Percentiles rank a stretch among this genome's conserved stretches.
These are phyloP conservation scores for Tulasnella sp. DNA, from an alignment of 768 basidiomycete genomes.

Conservation along the genomic window DNA sequence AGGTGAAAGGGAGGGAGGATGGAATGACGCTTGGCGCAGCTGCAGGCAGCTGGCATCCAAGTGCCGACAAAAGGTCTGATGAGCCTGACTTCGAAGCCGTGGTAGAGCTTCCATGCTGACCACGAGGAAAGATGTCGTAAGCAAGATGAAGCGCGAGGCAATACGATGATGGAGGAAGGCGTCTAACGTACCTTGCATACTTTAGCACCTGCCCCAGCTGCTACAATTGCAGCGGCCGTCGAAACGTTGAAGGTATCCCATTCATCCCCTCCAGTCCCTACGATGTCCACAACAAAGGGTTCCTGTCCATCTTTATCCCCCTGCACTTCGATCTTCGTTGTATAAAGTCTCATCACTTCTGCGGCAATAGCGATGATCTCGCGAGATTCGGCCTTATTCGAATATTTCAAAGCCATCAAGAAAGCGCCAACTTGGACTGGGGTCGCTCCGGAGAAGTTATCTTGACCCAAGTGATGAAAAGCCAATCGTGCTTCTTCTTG, in stretches of 20 bases:
- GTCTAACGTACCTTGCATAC: constrained; percentile 73
- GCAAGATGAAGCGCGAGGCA: not conserved
- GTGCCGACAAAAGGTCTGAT: constrained; percentile 47
- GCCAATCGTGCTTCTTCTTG: constrained; percentile 69
- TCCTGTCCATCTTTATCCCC: constrained; percentile 30
- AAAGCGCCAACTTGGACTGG: constrained; percentile 90
- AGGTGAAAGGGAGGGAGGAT: constrained; percentile 71
- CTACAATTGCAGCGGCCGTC: constrained; percentile 89
- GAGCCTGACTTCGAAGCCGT: constrained; percentile 95
- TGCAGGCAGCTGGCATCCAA: not conserved
- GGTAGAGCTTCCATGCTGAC: constrained; percentile 84
- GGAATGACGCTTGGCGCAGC: not conserved
- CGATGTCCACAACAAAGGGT: constrained; percentile 66
- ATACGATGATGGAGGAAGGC: not conserved
- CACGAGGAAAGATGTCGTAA: not conserved
- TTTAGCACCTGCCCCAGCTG: constrained; percentile 89
- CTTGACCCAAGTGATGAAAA: constrained; percentile 68
- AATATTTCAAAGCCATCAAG: constrained; percentile 80
- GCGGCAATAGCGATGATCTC: constrained; percentile 81
- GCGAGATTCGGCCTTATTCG: constrained; percentile 72
- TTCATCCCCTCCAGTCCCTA: constrained; percentile 93
- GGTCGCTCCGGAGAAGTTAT: constrained; percentile 53
- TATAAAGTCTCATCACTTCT: constrained; percentile 65
- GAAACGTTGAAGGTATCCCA: constrained; percentile 97
- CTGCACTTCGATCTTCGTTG: constrained; percentile 64